Percentiles rank a stretch among this genome's conserved stretches.
Conservation (phyloP, 257 asterid species). For the Rehmannia glutinosa region DNA sequence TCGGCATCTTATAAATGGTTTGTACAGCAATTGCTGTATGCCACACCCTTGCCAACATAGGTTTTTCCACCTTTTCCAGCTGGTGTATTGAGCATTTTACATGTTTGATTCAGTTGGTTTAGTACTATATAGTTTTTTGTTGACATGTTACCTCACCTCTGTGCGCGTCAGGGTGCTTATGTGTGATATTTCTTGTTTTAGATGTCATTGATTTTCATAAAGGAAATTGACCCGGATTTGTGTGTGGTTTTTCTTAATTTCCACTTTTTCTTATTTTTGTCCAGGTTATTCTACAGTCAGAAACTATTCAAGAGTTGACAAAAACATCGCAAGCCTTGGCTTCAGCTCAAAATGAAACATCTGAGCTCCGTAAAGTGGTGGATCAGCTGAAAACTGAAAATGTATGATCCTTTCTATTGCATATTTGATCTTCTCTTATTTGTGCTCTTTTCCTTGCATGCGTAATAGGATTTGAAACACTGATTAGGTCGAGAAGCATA, state of each 20-base stretch:
- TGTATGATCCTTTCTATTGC: conserved; percentile 17
- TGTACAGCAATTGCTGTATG: background rate
- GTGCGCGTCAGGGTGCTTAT: too few species aligned
- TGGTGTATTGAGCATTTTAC: too few species aligned
- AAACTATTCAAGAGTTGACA: conserved; percentile 91
- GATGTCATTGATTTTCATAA: background rate
- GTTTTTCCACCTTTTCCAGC: too few species aligned
- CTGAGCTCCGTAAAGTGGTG: conserved; percentile 63
- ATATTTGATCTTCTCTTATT: background rate
- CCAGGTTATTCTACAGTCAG: conserved; percentile 86
- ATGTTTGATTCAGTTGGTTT: background rate
- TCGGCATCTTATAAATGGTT: background rate
- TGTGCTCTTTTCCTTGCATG: background rate
- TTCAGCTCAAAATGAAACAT: conserved; percentile 58
- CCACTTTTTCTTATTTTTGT: conserved; percentile 6
- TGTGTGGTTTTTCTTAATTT: conserved; percentile 2
- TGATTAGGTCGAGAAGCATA: background rate
- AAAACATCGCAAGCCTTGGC: conserved; percentile 82
- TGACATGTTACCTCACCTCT: background rate
- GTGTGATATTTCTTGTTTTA: background rate
- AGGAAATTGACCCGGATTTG: background rate
- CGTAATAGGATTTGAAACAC: background rate
- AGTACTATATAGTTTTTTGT: background rate
- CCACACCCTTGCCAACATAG: background rate
- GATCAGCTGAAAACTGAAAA: conserved; percentile 53